phyloP scores from a whole-genome alignment of 2,329 filamentous ascomycete species.

The Nannizzia gypsea region DNA sequence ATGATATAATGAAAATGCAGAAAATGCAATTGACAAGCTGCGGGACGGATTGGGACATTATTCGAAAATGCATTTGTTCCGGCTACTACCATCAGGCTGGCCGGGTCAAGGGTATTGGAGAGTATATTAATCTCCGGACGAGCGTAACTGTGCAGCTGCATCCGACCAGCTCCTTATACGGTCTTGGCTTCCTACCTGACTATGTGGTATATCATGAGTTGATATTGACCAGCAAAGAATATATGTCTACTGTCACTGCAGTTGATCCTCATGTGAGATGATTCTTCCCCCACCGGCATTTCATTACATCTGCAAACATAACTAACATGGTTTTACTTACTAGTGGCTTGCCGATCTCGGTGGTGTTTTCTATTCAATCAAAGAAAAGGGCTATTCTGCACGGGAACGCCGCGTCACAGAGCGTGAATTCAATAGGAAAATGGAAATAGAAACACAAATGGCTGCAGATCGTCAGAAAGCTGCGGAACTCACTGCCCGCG shows the following conservation, averaged over 20 bases:
- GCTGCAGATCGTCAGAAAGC: constrained; percentile 61
- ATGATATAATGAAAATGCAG: constrained; percentile 88
- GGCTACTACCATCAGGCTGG: constrained; percentile 98
- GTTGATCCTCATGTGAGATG: constrained; percentile 66
- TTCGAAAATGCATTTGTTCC: constrained; percentile 91
- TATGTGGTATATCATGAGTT: constrained; percentile 98
- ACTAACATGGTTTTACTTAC: neutral
- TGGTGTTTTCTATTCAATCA: constrained; percentile 92
- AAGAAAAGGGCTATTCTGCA: constrained; percentile 90
- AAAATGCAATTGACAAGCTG: constrained; percentile 80
- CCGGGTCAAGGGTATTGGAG: constrained; percentile 87
- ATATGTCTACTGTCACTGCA: constrained; percentile 92
- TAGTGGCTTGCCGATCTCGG: constrained; percentile 88
- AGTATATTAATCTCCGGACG: constrained; percentile 93
- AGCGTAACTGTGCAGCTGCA: constrained; percentile 90
- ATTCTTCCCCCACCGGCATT: neutral
- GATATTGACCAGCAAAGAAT: constrained; percentile 91
- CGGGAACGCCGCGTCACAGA: constrained; percentile 78
- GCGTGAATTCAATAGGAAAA: constrained; percentile 79
- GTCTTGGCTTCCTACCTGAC: constrained; percentile 83
- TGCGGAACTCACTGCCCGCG: constrained; percentile 30
- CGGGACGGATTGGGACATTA: constrained; percentile 92
- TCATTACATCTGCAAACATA: neutral
- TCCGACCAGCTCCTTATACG: constrained; percentile 85
- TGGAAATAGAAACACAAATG: constrained; percentile 91